Evolutionary conservation across 2,329 filamentous ascomycete species (phyloP).

Genomic region (Alternaria atra): DNA sequence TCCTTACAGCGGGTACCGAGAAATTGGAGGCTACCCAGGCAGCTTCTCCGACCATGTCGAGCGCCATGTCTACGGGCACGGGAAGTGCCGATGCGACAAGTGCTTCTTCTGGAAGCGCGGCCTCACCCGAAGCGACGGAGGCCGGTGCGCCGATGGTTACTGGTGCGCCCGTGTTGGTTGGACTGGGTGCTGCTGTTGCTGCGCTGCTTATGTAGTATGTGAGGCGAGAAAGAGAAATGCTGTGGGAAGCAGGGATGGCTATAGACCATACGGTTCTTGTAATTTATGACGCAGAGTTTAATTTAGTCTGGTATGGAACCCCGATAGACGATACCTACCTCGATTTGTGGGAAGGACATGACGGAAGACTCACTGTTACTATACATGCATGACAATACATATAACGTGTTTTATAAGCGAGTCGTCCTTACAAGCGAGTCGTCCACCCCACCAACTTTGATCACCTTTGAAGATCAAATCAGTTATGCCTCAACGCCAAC

Average conservation of each 20-base stretch:
- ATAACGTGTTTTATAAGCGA: too few species aligned
- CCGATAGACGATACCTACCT: not conserved
- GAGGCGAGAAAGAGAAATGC: not conserved
- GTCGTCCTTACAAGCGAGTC: too few species aligned
- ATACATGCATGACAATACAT: too few species aligned
- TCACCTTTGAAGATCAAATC: too few species aligned
- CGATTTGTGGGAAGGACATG: too few species aligned
- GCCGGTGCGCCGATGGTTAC: not conserved
- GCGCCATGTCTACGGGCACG: not conserved
- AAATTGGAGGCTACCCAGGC: not conserved
- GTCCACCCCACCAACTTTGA: too few species aligned
- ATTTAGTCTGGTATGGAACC: not conserved
- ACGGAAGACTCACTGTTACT: too few species aligned
- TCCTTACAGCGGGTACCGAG: slow-evolving; percentile 2
- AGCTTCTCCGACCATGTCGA: not conserved
- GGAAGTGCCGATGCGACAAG: not conserved
- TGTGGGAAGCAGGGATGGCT: too few species aligned
- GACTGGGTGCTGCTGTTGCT: not conserved
- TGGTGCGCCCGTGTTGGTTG: not conserved
- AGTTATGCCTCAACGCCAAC: too few species aligned
- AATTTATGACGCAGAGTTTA: not conserved
- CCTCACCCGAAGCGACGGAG: not conserved
- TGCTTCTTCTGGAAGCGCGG: not conserved
- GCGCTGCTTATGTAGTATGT: not conserved
- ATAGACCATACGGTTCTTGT: not conserved